Percentiles rank a stretch among this genome's conserved stretches.
These are phyloP conservation scores for Gaultheria prostrata DNA, from an alignment of 148 eudicot species.

Conservation along the genomic window DNA sequence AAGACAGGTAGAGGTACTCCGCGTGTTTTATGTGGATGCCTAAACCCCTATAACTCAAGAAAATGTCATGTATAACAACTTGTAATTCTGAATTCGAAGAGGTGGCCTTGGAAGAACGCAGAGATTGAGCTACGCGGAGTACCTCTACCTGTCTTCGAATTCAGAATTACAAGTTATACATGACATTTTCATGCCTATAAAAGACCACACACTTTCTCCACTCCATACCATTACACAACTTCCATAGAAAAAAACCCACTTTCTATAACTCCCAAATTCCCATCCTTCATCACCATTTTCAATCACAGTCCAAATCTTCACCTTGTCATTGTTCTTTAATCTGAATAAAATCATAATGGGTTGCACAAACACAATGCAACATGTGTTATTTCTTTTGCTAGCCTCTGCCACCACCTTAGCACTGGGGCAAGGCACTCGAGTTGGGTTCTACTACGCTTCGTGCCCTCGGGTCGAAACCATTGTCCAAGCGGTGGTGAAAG, in stretches of 20 bases:
- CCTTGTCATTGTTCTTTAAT: not conserved
- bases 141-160: too few species aligned
- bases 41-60: too few species aligned
- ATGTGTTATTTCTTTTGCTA: constrained; percentile 13
- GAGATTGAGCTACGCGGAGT: too few species aligned
- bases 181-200: not conserved
- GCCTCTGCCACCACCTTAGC: constrained; percentile 16
- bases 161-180: too few species aligned
- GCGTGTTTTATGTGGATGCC: too few species aligned
- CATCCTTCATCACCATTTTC: not conserved
- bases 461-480: constrained; percentile 36
- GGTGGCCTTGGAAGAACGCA: too few species aligned
- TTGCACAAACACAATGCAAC: not conserved
- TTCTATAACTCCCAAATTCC: not conserved
- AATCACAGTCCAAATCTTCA: not conserved
- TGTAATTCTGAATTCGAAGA: too few species aligned
- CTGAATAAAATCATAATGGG: not conserved
- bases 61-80: too few species aligned
- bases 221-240: not conserved
- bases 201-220: not conserved
- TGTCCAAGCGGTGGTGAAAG: constrained; percentile 26
- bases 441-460: constrained; percentile 33
- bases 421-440: constrained; percentile 37
- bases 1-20: too few species aligned
- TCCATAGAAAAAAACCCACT: not conserved